Evolutionary conservation across 139 green algal species (phyloP).

Genomic region (Chlorella sorokiniana): DNA sequence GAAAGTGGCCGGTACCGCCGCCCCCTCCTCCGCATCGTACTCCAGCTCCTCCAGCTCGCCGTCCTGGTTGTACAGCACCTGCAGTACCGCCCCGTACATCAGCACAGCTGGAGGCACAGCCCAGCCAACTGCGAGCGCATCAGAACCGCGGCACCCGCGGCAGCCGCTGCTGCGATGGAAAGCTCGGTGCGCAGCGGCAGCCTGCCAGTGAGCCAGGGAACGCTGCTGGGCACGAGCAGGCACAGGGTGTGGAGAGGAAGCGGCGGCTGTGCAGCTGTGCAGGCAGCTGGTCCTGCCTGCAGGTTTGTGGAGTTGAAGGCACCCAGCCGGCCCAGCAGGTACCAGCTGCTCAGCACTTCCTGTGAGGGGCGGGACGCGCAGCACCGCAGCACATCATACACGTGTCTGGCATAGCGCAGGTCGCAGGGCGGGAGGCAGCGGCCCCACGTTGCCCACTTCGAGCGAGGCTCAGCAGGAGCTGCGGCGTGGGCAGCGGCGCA

Average conservation of each 20-base stretch:
- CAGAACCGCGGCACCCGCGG: too few relatives aligned
- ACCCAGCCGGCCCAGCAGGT: conserved; percentile 86
- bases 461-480: neutral
- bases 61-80: conserved; percentile 54
- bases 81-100: conserved; percentile 2
- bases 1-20: conserved; percentile 48
- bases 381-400: neutral
- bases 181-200: too few relatives aligned
- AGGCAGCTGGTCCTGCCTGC: conserved; percentile 64
- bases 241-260: too few relatives aligned
- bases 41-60: conserved; percentile 66
- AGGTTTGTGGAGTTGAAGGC: conserved; percentile 87
- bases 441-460: neutral
- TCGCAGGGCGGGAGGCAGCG: neutral
- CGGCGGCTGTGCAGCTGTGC: too few relatives aligned
- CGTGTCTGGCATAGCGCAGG: neutral
- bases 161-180: too few relatives aligned
- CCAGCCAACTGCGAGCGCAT: too few relatives aligned
- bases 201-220: too few relatives aligned
- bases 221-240: too few relatives aligned
- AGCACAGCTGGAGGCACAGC: neutral
- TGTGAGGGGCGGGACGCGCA: conserved; percentile 70
- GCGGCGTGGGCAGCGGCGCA: neutral
- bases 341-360: conserved; percentile 80
- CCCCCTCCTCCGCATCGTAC: conserved; percentile 63